Conservation (phyloP, 2,329 filamentous ascomycete genomes). For the Colletotrichum gloeosporioides region DNA sequence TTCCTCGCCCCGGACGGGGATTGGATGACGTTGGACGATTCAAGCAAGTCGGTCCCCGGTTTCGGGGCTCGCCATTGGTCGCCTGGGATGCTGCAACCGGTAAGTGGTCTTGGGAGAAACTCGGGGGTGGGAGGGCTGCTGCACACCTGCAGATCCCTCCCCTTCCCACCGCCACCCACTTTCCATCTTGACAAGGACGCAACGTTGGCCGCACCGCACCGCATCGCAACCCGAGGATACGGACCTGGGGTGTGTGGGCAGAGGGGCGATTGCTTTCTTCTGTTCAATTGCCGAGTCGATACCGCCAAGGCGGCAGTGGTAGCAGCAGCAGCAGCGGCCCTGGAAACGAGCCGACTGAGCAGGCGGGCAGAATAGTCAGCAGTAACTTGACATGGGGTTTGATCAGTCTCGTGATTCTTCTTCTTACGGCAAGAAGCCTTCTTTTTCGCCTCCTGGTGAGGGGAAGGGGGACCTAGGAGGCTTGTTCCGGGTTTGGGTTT, state of each 20-base stretch:
- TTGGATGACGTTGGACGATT: conserved; percentile 15
- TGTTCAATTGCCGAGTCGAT: not conserved
- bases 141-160: not conserved
- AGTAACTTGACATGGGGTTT: not conserved
- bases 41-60: not conserved
- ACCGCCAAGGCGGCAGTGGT: not conserved
- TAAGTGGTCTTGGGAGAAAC: not conserved
- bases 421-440: not conserved
- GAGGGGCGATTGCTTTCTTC: not conserved
- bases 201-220: not conserved
- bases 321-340: not conserved
- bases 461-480: not conserved
- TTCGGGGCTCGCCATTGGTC: not conserved
- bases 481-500: not conserved
- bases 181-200: not conserved
- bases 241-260: not conserved
- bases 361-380: not conserved
- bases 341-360: not conserved
- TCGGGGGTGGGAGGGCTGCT: not conserved
- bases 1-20: not conserved
- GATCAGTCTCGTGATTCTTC: not conserved
- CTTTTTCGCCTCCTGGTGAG: not conserved
- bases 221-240: not conserved
- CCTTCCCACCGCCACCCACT: not conserved
- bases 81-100: conserved; percentile 9